Evolutionary conservation across 306 rosid species (phyloP).

Genomic region (Crotalaria pallida): DNA sequence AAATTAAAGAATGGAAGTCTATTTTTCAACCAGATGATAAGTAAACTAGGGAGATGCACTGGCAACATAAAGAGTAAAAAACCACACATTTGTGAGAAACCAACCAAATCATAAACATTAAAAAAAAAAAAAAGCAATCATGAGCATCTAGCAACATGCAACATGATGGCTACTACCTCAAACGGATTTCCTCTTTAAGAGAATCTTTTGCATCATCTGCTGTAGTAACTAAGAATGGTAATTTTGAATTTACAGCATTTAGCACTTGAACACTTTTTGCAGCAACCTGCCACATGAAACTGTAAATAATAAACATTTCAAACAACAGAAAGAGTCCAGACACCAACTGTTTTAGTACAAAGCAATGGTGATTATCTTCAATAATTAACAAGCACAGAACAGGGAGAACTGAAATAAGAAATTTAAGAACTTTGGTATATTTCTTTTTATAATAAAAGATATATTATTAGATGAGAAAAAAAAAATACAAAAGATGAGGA

Average conservation of each 20-base stretch:
- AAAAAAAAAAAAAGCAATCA: neutral
- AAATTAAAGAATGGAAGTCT: slow-evolving; percentile 9
- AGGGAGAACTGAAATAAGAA: neutral
- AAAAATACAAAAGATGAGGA: too few species aligned
- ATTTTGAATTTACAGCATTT: slow-evolving; percentile 67
- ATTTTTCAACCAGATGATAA: neutral
- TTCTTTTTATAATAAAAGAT: too few species aligned
- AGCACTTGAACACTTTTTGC: slow-evolving; percentile 73
- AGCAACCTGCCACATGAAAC: slow-evolving; percentile 49
- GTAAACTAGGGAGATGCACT: neutral
- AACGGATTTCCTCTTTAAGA: slow-evolving; percentile 83
- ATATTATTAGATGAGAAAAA: too few species aligned
- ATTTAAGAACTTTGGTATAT: neutral
- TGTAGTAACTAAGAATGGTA: slow-evolving; percentile 84
- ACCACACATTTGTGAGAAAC: neutral
- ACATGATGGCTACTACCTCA: slow-evolving; percentile 47
- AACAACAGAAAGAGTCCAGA: neutral
- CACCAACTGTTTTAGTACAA: neutral
- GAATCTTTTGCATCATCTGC: slow-evolving; percentile 75
- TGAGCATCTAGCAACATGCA: neutral
- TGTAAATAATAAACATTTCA: neutral
- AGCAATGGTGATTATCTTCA: neutral
- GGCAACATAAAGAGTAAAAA: neutral
- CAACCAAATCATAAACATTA: neutral
- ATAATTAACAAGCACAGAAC: slow-evolving; percentile 3